Base-by-base conservation (phyloP, 2,329 filamentous ascomycete genomes). In the Dactylellina parvicollis region DNA sequence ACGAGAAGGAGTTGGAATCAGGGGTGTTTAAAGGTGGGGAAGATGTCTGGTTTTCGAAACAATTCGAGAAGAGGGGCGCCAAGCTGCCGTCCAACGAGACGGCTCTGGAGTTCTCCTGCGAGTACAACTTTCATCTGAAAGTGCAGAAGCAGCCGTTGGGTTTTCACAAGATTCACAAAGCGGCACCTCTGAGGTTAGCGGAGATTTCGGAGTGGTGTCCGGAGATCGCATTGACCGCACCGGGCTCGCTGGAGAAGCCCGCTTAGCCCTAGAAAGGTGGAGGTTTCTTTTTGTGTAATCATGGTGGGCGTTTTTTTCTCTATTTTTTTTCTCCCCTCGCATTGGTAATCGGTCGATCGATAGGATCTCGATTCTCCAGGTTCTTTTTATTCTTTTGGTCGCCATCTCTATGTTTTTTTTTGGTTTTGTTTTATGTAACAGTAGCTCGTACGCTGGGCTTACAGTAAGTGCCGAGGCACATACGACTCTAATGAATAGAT, bases 31-130 rank as follows among this genome's bases (percentile, higher is more conserved):
- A 75, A 40, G 72, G 62, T n/a, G 78, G 78, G 28, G 80, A 80
- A 71, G 79, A 81, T 49, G 77, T 79, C 72, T 81, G 79, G 78
- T 78, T 79, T 55, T 79, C 76, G 32, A 70, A 69, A 32, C 77
- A 77, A 73, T 76, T 81, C 69, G 73, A 70, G 52, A 75, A 77
- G 34, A 52, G 74, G 2, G 71, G 66, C 16, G 78, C 74, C 0
- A 73, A 75, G 4, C 60, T 82, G 42, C 79, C 79, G 1, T 60
- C 57, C 7, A 72, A 72, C 26, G 74, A 76, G 16, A 74, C 76
- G 2, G 79, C 79, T 16, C 69, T 72, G 56, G 50, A 70, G 1
- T 79, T 80, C 49, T 71, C 78, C 2, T 78, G 79, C 24, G 79
- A 80, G 75, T 79, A 78, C 12, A 59, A 78, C 3, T 80, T 77